Percentiles rank a stretch among this genome's conserved stretches.
Evolutionary conservation across 2,329 filamentous ascomycete species (phyloP).

Genomic region (Parasarocladium wereldwijsianum): DNA sequence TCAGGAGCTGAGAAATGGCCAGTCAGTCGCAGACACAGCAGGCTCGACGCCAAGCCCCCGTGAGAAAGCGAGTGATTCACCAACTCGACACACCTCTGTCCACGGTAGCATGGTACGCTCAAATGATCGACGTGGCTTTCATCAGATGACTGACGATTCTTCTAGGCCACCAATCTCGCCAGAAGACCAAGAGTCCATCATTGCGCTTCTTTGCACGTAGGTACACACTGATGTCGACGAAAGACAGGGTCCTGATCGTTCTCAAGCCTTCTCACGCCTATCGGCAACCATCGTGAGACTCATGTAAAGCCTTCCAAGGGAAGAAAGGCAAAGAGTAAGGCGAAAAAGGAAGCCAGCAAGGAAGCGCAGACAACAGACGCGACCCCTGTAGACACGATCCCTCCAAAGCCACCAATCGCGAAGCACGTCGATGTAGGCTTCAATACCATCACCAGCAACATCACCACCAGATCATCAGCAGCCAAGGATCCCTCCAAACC

Average conservation of each 20-base stretch:
- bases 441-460: constrained; percentile 43
- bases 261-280: constrained; percentile 43
- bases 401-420: constrained; percentile 15
- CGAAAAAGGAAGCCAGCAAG: constrained; percentile 14
- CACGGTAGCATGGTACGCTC: constrained; percentile 38
- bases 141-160: neutral
- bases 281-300: constrained; percentile 44
- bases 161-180: constrained; percentile 44
- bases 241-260: constrained; percentile 1
- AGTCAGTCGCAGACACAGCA: constrained; percentile 10
- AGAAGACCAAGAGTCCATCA: constrained; percentile 46
- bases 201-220: constrained; percentile 55
- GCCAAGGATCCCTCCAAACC: constrained; percentile 1
- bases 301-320: constrained; percentile 45
- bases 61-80: constrained; percentile 43
- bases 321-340: constrained; percentile 40
- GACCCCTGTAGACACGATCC: constrained; percentile 5
- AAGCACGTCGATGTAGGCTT: constrained; percentile 45
- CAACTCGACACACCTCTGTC: constrained; percentile 54
- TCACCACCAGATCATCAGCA: constrained; percentile 29
- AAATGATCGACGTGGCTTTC: neutral
- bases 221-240: constrained; percentile 9
- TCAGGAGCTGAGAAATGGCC: no score
- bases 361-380: constrained; percentile 11
- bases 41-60: constrained; percentile 3